These are phyloP conservation scores for Sarocladiaceae sp. DNA, from an alignment of 2,329 filamentous ascomycete genomes.

Conservation along the genomic window DNA sequence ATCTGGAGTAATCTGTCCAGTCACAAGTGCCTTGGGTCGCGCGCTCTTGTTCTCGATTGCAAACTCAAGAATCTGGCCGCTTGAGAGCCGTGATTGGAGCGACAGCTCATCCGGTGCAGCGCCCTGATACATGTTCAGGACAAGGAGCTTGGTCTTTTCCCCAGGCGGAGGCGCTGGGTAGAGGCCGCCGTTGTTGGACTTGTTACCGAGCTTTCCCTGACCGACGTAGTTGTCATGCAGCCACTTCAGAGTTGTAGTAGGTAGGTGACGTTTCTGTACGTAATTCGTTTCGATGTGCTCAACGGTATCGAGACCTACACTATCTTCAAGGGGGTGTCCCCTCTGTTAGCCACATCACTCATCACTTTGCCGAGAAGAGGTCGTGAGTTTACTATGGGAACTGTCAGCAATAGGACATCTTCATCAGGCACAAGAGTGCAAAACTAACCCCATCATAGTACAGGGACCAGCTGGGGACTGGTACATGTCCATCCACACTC, in stretches of 20 bases:
- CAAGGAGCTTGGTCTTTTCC: background rate
- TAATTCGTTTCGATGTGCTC: conserved; percentile 48
- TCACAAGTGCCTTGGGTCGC: background rate
- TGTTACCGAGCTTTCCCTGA: conserved; percentile 39
- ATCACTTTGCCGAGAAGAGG: too few relatives aligned
- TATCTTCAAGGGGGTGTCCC: conserved; percentile 12
- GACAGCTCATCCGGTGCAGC: too few relatives aligned
- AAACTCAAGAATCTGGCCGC: background rate
- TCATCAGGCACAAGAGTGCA: too few relatives aligned
- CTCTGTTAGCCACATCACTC: too few relatives aligned
- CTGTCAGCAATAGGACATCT: too few relatives aligned
- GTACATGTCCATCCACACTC: conserved; percentile 36
- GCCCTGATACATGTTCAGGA: background rate
- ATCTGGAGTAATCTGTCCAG: conserved; percentile 26
- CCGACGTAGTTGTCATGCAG: conserved; percentile 38
- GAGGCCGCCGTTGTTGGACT: conserved; percentile 34
- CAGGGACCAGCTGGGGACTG: background rate
- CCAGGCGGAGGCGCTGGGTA: conserved; percentile 26
- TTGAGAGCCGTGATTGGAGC: conserved; percentile 4
- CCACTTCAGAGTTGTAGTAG: conserved; percentile 14
- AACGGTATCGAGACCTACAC: conserved; percentile 46
- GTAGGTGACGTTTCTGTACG: conserved; percentile 39
- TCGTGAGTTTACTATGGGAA: too few relatives aligned
- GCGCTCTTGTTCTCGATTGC: background rate
- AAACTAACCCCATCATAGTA: conserved; percentile 17